Evolutionary conservation across 768 basidiomycete genomes (phyloP).

Genomic region (Leccinum aurantiacum): DNA sequence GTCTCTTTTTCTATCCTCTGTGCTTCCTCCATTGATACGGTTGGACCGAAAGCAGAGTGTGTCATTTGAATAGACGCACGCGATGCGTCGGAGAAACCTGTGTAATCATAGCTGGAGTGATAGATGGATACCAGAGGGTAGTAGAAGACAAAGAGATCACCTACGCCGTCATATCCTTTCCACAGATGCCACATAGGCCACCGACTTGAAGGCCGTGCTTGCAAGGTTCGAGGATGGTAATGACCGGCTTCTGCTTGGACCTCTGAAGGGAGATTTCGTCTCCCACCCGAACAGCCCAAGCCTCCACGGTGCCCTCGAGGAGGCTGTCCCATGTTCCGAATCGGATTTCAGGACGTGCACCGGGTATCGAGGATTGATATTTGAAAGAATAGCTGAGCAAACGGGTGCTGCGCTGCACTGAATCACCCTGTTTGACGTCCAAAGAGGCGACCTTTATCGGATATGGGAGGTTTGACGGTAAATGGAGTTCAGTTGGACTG

Average conservation of each 20-base stretch:
- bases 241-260: conserved; percentile 59
- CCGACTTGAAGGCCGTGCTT: conserved; percentile 92
- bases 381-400: conserved; percentile 85
- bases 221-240: conserved; percentile 85
- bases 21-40: conserved; percentile 91
- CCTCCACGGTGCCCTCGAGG: conserved; percentile 72
- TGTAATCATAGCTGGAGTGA: conserved; percentile 69
- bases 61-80: conserved; percentile 93
- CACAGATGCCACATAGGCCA: conserved; percentile 91
- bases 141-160: conserved; percentile 25
- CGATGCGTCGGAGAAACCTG: conserved; percentile 81
- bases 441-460: conserved; percentile 81
- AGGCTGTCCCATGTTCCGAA: conserved; percentile 92
- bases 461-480: conserved; percentile 80
- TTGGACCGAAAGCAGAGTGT: conserved; percentile 87
- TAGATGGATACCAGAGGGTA: conserved; percentile 14
- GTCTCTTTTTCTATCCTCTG: conserved; percentile 84
- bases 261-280: conserved; percentile 60
- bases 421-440: conserved; percentile 44
- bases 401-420: conserved; percentile 68
- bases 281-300: conserved; percentile 68
- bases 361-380: conserved; percentile 47
- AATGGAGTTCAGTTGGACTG: conserved; percentile 69
- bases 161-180: conserved; percentile 92
- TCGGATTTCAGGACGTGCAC: conserved; percentile 58